Conservation (phyloP, 768 basidiomycete genomes). For the Mrakia hoshinonis region DNA sequence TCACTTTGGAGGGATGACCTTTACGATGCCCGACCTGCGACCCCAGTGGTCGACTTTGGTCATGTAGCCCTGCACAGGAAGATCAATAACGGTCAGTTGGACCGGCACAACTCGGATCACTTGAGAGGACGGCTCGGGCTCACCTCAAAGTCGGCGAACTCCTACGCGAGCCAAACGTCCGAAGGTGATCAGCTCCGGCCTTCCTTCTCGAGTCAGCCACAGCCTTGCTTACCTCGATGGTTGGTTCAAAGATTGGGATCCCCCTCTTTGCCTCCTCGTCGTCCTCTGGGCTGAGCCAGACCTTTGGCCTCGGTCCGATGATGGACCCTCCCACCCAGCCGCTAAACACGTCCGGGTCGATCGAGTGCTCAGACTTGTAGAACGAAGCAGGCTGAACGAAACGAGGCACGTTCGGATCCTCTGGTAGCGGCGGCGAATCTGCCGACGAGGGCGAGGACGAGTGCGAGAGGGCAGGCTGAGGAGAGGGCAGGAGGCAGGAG, state of each 20-base stretch:
- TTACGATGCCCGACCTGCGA: slow-evolving; percentile 79
- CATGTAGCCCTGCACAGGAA: slow-evolving; percentile 74
- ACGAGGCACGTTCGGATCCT: slow-evolving; percentile 1
- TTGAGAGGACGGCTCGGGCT: neutral
- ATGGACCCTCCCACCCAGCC: slow-evolving; percentile 2
- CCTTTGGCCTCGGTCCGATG: slow-evolving; percentile 20
- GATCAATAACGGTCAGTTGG: neutral
- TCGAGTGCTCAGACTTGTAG: slow-evolving; percentile 21
- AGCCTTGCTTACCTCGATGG: slow-evolving; percentile 59
- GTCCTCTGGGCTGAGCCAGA: slow-evolving; percentile 39
- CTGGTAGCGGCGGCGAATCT: neutral
- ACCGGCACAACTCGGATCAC: too few relatives aligned
- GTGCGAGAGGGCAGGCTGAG: neutral
- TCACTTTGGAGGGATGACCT: slow-evolving; percentile 40
- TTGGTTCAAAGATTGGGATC: slow-evolving; percentile 92
- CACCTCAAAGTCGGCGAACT: slow-evolving; percentile 28
- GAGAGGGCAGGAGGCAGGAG: neutral
- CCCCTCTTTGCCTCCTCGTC: slow-evolving; percentile 47
- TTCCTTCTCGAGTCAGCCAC: neutral
- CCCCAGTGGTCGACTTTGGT: slow-evolving; percentile 84
- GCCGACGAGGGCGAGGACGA: slow-evolving; percentile 3
- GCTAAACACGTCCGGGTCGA: neutral
- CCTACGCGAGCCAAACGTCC: neutral
- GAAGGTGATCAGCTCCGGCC: neutral
- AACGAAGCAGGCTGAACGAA: slow-evolving; percentile 29